Conservation (phyloP, 1,139 yeast species). For the Lodderomyces parapsilosis region DNA sequence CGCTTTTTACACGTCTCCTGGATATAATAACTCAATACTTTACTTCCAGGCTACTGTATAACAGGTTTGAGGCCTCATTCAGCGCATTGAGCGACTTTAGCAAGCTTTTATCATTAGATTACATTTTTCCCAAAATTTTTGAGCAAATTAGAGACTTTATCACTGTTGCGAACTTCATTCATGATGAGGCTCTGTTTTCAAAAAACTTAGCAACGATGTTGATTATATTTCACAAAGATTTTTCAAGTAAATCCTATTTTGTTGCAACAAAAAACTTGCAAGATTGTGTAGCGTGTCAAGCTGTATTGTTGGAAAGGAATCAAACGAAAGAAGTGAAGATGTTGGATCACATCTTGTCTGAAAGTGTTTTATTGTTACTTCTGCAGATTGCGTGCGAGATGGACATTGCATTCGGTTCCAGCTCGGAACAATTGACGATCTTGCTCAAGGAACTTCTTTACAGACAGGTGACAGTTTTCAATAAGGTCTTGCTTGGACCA, state of each 20-base stretch:
- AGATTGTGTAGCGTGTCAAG: neutral
- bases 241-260: slow-evolving; percentile 25
- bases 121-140: slow-evolving; percentile 38
- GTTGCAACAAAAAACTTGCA: slow-evolving; percentile 24
- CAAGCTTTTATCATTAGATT: slow-evolving; percentile 30
- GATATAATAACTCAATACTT: slow-evolving; percentile 30
- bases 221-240: slow-evolving; percentile 22
- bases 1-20: slow-evolving; percentile 24
- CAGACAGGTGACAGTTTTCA: slow-evolving; percentile 43
- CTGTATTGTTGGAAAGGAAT: neutral
- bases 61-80: slow-evolving; percentile 23
- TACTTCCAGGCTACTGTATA: slow-evolving; percentile 25
- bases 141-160: slow-evolving; percentile 38
- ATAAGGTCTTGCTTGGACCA: slow-evolving; percentile 28
- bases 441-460: slow-evolving; percentile 37
- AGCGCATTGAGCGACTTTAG: slow-evolving; percentile 25
- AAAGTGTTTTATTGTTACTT: slow-evolving; percentile 14
- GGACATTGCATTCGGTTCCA: neutral
- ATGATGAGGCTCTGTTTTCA: slow-evolving; percentile 33
- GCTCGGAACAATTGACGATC: slow-evolving; percentile 17
- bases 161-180: slow-evolving; percentile 33
- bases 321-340: neutral
- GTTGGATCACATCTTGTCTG: neutral
- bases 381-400: slow-evolving; percentile 24
- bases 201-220: slow-evolving; percentile 27